These are phyloP conservation scores for Colletotrichum shisoi DNA, from an alignment of 2,329 filamentous ascomycete species.

Conservation along the genomic window DNA sequence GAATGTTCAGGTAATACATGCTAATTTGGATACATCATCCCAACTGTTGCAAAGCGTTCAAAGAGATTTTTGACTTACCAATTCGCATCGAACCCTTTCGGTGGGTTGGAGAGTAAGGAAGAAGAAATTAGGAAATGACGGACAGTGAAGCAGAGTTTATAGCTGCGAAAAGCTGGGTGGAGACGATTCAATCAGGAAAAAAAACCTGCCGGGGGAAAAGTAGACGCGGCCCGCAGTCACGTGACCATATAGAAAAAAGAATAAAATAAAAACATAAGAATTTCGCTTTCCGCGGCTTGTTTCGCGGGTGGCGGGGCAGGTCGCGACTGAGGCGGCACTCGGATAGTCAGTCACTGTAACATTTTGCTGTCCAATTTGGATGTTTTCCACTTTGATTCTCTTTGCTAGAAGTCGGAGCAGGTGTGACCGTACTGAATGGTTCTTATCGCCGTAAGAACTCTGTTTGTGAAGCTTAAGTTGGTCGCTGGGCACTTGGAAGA, in stretches of 20 bases:
- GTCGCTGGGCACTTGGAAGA: background rate
- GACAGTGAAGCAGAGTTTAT: slow-evolving; percentile 2
- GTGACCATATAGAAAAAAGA: background rate
- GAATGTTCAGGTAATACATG: slow-evolving; percentile 67
- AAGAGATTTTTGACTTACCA: slow-evolving; percentile 40
- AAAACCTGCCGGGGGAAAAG: too few relatives aligned
- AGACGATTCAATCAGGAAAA: too few relatives aligned
- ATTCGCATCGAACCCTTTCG: slow-evolving; percentile 15
- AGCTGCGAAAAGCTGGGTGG: background rate
- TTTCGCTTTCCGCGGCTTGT: background rate
- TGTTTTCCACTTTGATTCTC: too few relatives aligned
- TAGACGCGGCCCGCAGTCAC: background rate
- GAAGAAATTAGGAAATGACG: background rate
- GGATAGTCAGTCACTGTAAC: background rate
- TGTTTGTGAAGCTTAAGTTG: background rate
- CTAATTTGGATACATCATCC: slow-evolving; percentile 62
- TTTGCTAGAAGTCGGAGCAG: background rate
- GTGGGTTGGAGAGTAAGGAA: slow-evolving; percentile 6
- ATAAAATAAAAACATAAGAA: too few relatives aligned
- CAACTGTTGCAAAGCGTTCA: slow-evolving; percentile 39
- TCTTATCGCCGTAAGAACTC: background rate
- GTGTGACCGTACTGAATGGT: too few relatives aligned
- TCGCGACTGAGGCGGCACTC: background rate
- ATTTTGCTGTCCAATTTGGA: too few relatives aligned
- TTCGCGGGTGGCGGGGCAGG: slow-evolving; percentile 4